phyloP scores from a whole-genome alignment of 2,329 filamentous ascomycete species.

The Ophiosphaerella narmari region DNA sequence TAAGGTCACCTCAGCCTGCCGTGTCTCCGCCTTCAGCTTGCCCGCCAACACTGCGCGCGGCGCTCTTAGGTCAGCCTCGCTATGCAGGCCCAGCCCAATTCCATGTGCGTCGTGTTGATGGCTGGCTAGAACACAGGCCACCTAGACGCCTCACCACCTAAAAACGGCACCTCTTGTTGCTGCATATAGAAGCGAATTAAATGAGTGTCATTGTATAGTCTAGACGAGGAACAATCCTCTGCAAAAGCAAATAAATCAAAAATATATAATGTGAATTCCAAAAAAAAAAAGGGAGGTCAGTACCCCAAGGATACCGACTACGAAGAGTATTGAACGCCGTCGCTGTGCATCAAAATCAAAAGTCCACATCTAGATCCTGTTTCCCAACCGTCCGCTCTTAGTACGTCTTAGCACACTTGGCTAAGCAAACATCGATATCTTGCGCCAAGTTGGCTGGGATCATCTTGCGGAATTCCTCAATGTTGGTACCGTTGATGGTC shows the following conservation, averaged over 20 bases:
- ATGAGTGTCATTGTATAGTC: conserved; percentile 1
- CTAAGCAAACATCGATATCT: conserved; percentile 60
- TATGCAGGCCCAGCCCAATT: conserved; percentile 3
- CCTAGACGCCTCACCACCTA: too few species aligned
- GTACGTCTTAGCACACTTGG: conserved; percentile 48
- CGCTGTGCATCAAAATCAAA: conserved; percentile 18
- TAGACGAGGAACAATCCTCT: background rate
- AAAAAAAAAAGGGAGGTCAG: conserved; percentile 7
- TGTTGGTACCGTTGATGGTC: conserved; percentile 39
- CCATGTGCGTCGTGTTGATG: conserved; percentile 3
- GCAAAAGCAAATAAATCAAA: background rate
- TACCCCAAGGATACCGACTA: conserved; percentile 9
- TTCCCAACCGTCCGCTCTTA: background rate
- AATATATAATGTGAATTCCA: conserved; percentile 11
- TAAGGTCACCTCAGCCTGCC: too few species aligned
- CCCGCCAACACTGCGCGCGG: conserved; percentile 1
- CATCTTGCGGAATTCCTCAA: conserved; percentile 40
- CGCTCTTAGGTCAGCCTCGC: conserved; percentile 3
- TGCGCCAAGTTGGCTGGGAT: conserved; percentile 57
- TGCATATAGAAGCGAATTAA: background rate
- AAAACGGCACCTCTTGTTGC: too few species aligned
- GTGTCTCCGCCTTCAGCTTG: background rate
- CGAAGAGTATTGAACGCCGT: conserved; percentile 15
- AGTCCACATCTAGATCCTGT: background rate
- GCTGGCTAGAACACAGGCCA: background rate